phyloP scores from a whole-genome alignment of 2,329 filamentous ascomycete genomes.

The Passalora sequoiae region DNA sequence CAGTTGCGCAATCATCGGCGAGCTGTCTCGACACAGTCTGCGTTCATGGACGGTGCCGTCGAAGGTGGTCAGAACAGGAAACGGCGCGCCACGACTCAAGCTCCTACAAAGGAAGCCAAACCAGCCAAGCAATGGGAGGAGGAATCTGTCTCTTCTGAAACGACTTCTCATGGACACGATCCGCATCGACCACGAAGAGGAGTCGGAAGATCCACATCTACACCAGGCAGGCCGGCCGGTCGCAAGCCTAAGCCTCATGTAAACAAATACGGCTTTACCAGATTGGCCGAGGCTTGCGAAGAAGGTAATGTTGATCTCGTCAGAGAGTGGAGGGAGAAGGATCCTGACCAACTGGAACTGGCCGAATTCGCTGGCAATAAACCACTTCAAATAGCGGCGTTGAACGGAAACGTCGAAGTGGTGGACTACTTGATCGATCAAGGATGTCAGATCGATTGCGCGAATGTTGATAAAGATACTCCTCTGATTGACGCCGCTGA shows the following conservation, averaged over 20 bases:
- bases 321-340: constrained; percentile 67
- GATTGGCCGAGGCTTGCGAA: constrained; percentile 83
- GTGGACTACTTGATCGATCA: constrained; percentile 81
- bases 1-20: constrained; percentile 55
- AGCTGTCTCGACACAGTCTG: constrained; percentile 60
- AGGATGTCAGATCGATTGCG: constrained; percentile 77
- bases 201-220: constrained; percentile 48
- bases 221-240: constrained; percentile 51
- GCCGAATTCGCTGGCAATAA: constrained; percentile 96
- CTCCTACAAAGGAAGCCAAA: constrained; percentile 31
- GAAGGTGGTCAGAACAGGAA: constrained; percentile 24
- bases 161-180: constrained; percentile 53
- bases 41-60: constrained; percentile 49
- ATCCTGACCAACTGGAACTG: constrained; percentile 81
- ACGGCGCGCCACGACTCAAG: constrained; percentile 49
- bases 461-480: constrained; percentile 73
- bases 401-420: constrained; percentile 81
- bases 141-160: constrained; percentile 50
- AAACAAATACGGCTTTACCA: constrained; percentile 87
- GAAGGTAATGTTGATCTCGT: constrained; percentile 76
- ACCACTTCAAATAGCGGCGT: constrained; percentile 83
- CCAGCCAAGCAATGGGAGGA: constrained; percentile 48
- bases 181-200: constrained; percentile 54
- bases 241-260: constrained; percentile 71
- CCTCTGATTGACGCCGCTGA: constrained; percentile 94